Evolutionary conservation across 2,329 filamentous ascomycete genomes (phyloP), one percentile per base, ranked within the genome.

Genomic region (Cordyceps fumosorosea): DNA sequence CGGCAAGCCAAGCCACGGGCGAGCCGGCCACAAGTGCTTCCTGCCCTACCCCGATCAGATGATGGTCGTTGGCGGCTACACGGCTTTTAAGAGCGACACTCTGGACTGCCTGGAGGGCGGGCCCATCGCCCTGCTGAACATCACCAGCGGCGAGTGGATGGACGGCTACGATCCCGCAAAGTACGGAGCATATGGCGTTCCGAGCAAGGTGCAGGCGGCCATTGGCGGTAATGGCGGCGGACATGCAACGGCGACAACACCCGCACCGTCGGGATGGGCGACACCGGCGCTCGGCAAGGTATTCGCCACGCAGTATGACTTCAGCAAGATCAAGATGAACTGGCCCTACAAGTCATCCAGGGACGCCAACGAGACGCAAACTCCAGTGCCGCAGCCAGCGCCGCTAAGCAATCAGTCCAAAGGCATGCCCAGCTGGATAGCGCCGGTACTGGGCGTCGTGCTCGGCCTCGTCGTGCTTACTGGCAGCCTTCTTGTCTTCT

Each of bases 11-110:
- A 77, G 52, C 71, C 89, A 74, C 74, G 88, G 79, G 3, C 83
- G 91, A 60, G 84, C 86, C 1, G 90, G 90, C 0, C 90, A 93
- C 71, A 85, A 86, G 44, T 95, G 90, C 74, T 84, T 92, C 67
- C 83, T 84, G 67, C 83, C 84, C 1, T 93, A 91, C 75, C 88
- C 91, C 18, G 86, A 88, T 63, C 90, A 93, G 72, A 92, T 96
- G 86, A 79, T 95, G 65, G 81, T 88, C 8, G 78, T 93, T 16
- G 91, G 91, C 29, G 91, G 91, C 12, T 88, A 84, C 65, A 73
- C 75, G 1, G 50, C 78, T 5, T 47, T 68, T 1, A 20, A 69
- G 1, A 76, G 73, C 1, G 32, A 5, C 0, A 48, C 53, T 0
- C 62, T 69, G 0, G 65, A 64, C 0, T 89, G 85, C 62, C 71